Conservation (phyloP, 1,284 basidiomycete genomes). For the Ganoderma resinaceum region DNA sequence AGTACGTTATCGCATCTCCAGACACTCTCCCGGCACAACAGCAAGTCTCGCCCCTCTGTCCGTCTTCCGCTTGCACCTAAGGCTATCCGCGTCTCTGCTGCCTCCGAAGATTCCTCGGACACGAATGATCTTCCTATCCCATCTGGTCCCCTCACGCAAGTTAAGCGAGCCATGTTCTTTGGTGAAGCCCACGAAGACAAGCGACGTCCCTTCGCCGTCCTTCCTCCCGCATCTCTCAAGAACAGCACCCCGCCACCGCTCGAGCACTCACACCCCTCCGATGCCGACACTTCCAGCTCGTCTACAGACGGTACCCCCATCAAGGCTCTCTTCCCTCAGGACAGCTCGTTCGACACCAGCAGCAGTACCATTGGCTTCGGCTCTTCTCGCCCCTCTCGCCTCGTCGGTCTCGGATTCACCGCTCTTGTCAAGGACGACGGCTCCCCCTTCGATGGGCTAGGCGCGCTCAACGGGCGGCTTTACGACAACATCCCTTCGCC, state of each 20-base stretch:
- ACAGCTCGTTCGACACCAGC: not conserved
- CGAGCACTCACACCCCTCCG: constrained; percentile 22
- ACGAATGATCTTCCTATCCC: not conserved
- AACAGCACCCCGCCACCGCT: constrained; percentile 28
- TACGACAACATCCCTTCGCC: constrained; percentile 10
- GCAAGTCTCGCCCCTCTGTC: not conserved
- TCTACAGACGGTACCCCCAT: not conserved
- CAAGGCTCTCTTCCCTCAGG: not conserved
- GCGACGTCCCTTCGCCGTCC: constrained; percentile 4
- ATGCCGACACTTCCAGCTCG: constrained; percentile 4
- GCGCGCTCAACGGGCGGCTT: constrained; percentile 24
- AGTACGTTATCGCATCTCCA: not conserved
- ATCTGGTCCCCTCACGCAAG: constrained; percentile 2
- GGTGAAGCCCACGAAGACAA: not conserved
- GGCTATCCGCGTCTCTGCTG: not conserved
- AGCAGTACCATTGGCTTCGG: constrained; percentile 3
- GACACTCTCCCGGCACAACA: not conserved
- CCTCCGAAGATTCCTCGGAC: not conserved
- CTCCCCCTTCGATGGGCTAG: constrained; percentile 34
- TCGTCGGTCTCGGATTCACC: constrained; percentile 35
- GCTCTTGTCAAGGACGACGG: constrained; percentile 33
- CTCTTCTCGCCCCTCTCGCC: not conserved
- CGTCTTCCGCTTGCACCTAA: not conserved
- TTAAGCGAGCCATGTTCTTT: constrained; percentile 1
- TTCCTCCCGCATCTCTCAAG: constrained; percentile 2